phyloP scores from a whole-genome alignment of 805 yeast genomes.

The Candida ficus region DNA sequence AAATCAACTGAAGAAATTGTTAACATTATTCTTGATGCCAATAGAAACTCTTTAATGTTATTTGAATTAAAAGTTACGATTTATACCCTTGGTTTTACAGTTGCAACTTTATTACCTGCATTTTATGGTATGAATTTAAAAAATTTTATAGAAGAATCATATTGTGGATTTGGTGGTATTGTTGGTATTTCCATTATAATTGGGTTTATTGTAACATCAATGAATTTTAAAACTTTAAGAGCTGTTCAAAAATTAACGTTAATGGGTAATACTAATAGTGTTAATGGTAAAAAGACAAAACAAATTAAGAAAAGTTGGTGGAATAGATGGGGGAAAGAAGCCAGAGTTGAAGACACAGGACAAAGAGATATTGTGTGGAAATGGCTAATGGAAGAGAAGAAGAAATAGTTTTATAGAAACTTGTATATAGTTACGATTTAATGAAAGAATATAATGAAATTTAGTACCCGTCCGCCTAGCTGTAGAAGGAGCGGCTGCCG shows the following conservation, averaged over 20 bases:
- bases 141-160: conserved; percentile 68
- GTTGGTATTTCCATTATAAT: conserved; percentile 45
- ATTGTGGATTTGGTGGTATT: conserved; percentile 57
- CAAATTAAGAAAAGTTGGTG: conserved; percentile 19
- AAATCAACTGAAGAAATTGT: conserved; percentile 90
- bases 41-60: conserved; percentile 84
- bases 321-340: conserved; percentile 13
- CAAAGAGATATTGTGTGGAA: conserved; percentile 48
- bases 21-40: conserved; percentile 85
- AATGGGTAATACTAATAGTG: conserved; percentile 28
- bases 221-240: conserved; percentile 51
- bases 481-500: too few species aligned
- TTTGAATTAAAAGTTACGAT: conserved; percentile 79
- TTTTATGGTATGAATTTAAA: conserved; percentile 85
- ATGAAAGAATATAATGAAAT: background rate
- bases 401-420: conserved; percentile 24
- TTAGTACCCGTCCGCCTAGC: too few species aligned
- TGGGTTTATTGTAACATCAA: conserved; percentile 49
- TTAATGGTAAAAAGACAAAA: conserved; percentile 11
- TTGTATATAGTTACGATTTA: background rate
- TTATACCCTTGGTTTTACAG: conserved; percentile 78
- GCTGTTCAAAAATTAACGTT: conserved; percentile 65
- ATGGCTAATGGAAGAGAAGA: conserved; percentile 46
- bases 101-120: conserved; percentile 81
- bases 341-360: conserved; percentile 13